Conservation (phyloP, 140 eudicot genomes). For the Flaveria floridana region DNA sequence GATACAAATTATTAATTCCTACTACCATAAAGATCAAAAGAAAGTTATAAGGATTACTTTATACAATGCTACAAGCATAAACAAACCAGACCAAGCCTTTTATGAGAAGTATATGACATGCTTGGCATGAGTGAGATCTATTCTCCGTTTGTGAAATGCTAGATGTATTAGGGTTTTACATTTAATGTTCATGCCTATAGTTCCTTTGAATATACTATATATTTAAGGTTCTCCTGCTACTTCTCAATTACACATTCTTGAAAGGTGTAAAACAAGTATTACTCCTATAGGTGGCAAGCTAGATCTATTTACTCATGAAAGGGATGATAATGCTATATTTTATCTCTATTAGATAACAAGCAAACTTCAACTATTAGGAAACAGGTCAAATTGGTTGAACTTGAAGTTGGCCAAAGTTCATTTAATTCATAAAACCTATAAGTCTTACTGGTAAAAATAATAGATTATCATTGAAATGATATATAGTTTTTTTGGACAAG, state of each 20-base stretch:
- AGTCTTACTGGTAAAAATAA: background rate
- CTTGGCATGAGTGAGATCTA: background rate
- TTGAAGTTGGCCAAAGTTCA: background rate
- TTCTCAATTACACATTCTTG: background rate
- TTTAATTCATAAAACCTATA: background rate
- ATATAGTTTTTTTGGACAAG: background rate
- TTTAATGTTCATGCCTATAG: background rate
- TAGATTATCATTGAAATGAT: background rate
- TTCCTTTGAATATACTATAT: background rate
- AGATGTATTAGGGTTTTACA: background rate
- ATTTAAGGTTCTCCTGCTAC: background rate
- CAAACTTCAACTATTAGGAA: background rate
- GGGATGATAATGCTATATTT: background rate
- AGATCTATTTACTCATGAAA: background rate
- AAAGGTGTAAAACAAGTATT: too few relatives aligned
- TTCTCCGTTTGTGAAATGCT: too few relatives aligned
- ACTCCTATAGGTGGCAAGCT: background rate
- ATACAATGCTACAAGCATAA: background rate
- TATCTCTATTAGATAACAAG: background rate
- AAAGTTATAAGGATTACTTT: background rate
- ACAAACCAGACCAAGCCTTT: background rate
- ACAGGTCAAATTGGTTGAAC: background rate
- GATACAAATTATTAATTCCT: background rate
- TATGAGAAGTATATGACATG: background rate
- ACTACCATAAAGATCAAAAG: background rate